Base-by-base conservation (phyloP, 495 filamentous ascomycete species). In the Neurospora africana region DNA sequence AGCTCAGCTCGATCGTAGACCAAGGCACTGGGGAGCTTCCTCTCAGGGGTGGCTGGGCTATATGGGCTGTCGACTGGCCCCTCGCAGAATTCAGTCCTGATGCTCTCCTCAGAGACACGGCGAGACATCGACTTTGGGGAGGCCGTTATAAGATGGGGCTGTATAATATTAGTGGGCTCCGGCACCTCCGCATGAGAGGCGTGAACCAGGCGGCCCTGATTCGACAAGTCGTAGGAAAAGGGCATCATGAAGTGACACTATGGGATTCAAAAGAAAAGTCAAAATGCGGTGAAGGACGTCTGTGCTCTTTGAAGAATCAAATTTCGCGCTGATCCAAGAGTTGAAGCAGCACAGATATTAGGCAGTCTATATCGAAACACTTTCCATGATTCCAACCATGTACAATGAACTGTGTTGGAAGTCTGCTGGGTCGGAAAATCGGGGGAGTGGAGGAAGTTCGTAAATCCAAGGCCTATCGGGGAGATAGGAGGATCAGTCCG, bases 1-100 rank as follows among this genome's bases (percentile, higher is more conserved):
- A 97, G 85, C 80, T 94, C 90, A 68, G 88, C 89, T 73, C 95
- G 87, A 76, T 92, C 87, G 17, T 83, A 81, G 69, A 82, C 83
- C 30, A 65, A 19, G 39, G 76, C 70, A 68, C 75, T 75, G 19
- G 76, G 69, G 39, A 72, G 65, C 39, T 75, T 71, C 23, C 75
- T 70, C 53, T 80, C 79, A n/a, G 80, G 80, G 1, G 79, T 81
- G 43, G 69, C 69, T 9, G 77, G 77, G n/a, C 73, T 70, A 23
- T n/a, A 69, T 23, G 78, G 73, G 72, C 77, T 80, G 71, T 87
- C 86, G 15, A 88, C 43, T 6, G 83, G 86, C 9, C 86, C 88
- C 68, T 90, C 87, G 73, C 86, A 88, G 11, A 88, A 76, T 58
- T 89, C 86, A 21, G 86, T 87, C 40, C 83, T 77, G 71, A 88